A percentile compares a stretch with the other conserved stretches of the same genome.
These are phyloP conservation scores for Entoloma clypeatum DNA, from an alignment of 1,284 basidiomycete species.

Conservation along the genomic window DNA sequence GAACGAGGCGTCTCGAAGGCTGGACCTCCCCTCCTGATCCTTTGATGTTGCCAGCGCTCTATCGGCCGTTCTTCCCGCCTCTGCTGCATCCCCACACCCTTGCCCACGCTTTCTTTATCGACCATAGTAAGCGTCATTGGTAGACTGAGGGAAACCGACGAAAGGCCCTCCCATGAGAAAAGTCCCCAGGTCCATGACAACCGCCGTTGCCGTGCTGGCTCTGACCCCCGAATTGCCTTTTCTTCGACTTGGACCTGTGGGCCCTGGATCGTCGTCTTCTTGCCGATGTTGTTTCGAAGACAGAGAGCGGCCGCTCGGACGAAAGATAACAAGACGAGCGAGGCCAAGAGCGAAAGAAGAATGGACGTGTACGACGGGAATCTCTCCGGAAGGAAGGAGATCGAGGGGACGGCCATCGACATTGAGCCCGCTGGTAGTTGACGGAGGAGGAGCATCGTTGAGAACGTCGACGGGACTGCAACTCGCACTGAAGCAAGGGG, in stretches of 20 bases:
- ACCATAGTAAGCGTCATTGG: constrained; percentile 26
- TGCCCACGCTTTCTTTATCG: constrained; percentile 19
- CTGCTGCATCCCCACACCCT: constrained; percentile 25
- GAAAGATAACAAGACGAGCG: constrained; percentile 29
- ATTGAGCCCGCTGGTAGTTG: constrained; percentile 21
- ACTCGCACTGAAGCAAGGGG: constrained; percentile 18
- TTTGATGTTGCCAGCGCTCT: constrained; percentile 19
- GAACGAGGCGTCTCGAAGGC: constrained; percentile 36
- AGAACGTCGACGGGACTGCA: constrained; percentile 18
- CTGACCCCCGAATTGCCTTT: constrained; percentile 11
- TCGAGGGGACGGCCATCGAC: constrained; percentile 15
- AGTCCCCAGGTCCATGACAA: constrained; percentile 33
- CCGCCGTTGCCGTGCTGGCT: constrained; percentile 16
- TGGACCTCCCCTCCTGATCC: constrained; percentile 26
- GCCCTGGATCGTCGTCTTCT: constrained; percentile 11
- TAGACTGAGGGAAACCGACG: constrained; percentile 24
- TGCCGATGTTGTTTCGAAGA: constrained; percentile 17
- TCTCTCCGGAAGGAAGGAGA: constrained; percentile 17
- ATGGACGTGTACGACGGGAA: constrained; percentile 23
- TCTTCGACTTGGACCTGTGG: constrained; percentile 11
- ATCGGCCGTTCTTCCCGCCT: constrained; percentile 12
- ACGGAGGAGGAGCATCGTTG: constrained; percentile 22
- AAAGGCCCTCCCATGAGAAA: constrained; percentile 33
- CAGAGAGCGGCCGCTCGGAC: constrained; percentile 29
- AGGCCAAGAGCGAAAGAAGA: constrained; percentile 27